Percentiles rank a stretch among this genome's conserved stretches.
phyloP scores from a whole-genome alignment of 495 filamentous ascomycete species.

The Chaetomium fimeti region DNA sequence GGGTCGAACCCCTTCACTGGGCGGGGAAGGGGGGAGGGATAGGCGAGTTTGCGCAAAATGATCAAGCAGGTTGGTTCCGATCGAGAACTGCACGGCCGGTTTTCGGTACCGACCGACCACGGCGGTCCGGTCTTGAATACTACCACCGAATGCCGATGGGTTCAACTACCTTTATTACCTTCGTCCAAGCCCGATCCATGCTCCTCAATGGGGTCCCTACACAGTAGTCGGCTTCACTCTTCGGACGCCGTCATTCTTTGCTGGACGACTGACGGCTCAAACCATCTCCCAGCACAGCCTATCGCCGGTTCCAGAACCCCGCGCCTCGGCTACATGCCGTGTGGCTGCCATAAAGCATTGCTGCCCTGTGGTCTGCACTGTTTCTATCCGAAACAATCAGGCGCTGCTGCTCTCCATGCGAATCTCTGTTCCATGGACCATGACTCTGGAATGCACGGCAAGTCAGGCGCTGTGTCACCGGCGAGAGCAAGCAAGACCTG shows the following conservation, averaged over 20 bases:
- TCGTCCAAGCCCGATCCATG: neutral
- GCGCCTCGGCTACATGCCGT: constrained; percentile 1
- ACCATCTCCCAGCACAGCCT: neutral
- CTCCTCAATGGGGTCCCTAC: neutral
- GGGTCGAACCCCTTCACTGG: neutral
- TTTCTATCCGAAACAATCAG: neutral
- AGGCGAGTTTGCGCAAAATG: too few relatives aligned
- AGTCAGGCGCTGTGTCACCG: neutral
- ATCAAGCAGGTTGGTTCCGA: too few relatives aligned
- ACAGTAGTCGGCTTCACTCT: neutral
- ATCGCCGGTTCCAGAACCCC: neutral
- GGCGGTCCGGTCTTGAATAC: neutral
- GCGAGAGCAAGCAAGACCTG: neutral
- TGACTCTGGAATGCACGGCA: neutral
- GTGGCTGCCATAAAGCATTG: neutral
- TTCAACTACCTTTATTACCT: neutral
- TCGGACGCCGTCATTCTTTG: too few relatives aligned
- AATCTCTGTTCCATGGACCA: neutral
- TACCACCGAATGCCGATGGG: neutral
- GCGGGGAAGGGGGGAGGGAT: neutral
- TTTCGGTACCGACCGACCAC: neutral
- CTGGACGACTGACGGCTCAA: neutral
- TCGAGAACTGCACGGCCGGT: too few relatives aligned
- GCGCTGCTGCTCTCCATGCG: neutral
- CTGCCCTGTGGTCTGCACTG: constrained; percentile 2